Base-by-base conservation (phyloP, 2,329 filamentous ascomycete species). In the Diaporthe sp. region DNA sequence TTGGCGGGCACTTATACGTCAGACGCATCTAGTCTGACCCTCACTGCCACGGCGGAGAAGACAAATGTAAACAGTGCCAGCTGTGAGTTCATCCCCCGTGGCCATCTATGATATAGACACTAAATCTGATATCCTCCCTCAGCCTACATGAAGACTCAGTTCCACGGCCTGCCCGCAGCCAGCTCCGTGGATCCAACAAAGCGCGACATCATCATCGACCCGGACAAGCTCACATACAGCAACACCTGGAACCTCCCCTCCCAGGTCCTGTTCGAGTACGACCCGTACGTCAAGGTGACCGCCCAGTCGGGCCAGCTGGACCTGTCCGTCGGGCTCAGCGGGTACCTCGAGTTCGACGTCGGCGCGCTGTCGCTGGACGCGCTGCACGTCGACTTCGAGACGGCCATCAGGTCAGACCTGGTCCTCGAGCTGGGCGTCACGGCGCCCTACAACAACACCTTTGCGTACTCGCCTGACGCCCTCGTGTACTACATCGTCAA, bases 301-400 rank as follows among this genome's bases (percentile, higher is more conserved):
- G 84, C 84, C 28, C 80, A 86, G 55, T 77, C 79, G 28, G 84
- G 82, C 46, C 77, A 79, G 62, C 81, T 88, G 72, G 80, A 80
- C 25, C 81, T 83, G 34, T 80, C 80, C 25, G 80, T 86, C 53
- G 84, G 83, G 19, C 83, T 87, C 60, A 86, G 85, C 1, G 86
- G 86, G 46, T 83, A 84, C 75, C 80, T 87, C n/a, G 80, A 82
- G 67, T 87, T 85, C 79, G 83, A 83, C 76, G 83, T 86, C 76
- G 79, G 81, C 62, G 76, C 76, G n/a, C 79, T 80, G 55, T 79
- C 81, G 55, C 78, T 85, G 7, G 78, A 85, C 58, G 78, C 80
- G 37, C 81, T 87, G 7, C 84, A 84, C 79, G 85, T 88, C 60
- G 85, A 87, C 76, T 81, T 87, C 76, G 84, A 86, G 71, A 81